Evolutionary conservation across 2,329 filamentous ascomycete genomes (phyloP).

Genomic region (Juglanconis juglandina): DNA sequence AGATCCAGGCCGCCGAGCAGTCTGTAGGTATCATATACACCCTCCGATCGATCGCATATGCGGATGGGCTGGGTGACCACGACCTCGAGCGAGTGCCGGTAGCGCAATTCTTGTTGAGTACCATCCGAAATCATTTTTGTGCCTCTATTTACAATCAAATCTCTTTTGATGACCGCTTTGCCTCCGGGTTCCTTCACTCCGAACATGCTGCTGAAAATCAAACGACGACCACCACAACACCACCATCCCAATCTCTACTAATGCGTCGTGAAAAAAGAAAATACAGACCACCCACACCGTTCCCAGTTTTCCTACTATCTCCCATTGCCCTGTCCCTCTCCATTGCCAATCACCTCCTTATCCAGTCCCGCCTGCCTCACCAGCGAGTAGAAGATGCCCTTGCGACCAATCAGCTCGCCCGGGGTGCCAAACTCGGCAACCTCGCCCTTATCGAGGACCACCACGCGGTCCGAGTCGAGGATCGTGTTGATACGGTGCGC

Average conservation of each 20-base stretch:
- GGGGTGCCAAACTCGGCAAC: conserved; percentile 94
- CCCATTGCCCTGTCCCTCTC: not conserved
- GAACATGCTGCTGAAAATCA: not conserved
- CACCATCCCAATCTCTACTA: not conserved
- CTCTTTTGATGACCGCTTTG: not conserved
- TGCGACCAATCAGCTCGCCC: conserved; percentile 67
- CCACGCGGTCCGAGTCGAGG: conserved; percentile 80
- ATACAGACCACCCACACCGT: not conserved
- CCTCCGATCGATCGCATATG: too few relatives aligned
- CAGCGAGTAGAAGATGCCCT: conserved; percentile 81
- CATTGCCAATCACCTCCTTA: conserved; percentile 33
- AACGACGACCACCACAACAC: not conserved
- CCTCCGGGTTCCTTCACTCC: not conserved
- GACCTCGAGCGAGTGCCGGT: not conserved
- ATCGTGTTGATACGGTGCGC: conserved; percentile 98
- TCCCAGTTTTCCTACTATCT: not conserved
- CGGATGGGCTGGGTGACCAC: too few relatives aligned
- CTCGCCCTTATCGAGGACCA: conserved; percentile 86
- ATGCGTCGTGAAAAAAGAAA: not conserved
- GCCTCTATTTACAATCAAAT: not conserved
- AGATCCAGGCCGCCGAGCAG: too few relatives aligned
- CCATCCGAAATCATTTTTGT: not conserved
- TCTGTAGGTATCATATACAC: too few relatives aligned
- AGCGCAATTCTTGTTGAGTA: too few relatives aligned
- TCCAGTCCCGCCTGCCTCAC: conserved; percentile 85